Conservation (phyloP, 352 stramenopile species). For the Phytophthora citrophthora region DNA sequence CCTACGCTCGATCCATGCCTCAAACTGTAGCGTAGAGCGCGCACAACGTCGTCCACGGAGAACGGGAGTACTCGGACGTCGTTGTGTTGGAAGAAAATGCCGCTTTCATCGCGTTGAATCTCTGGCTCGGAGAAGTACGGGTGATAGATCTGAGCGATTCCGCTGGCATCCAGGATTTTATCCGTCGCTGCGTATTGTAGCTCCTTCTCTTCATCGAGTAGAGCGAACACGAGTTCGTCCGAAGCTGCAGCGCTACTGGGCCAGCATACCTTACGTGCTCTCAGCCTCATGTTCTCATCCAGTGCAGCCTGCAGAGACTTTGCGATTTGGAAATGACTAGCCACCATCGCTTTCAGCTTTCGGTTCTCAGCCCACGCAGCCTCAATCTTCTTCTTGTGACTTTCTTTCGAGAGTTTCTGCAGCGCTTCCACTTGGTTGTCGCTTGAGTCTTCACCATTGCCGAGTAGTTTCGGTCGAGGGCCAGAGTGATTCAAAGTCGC, state of each 20-base stretch:
- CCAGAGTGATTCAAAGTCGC: slow-evolving; percentile 10
- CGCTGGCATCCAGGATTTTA: slow-evolving; percentile 29
- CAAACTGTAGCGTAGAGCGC: slow-evolving; percentile 21
- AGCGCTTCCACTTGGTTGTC: slow-evolving; percentile 10
- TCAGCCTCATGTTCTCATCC: slow-evolving; percentile 26
- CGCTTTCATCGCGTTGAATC: slow-evolving; percentile 8
- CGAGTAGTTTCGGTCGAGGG: not conserved
- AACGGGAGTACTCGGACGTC: slow-evolving; percentile 33
- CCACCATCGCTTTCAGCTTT: slow-evolving; percentile 20
- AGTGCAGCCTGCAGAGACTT: slow-evolving; percentile 23
- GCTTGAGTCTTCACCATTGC: not conserved
- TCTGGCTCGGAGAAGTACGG: slow-evolving; percentile 23
- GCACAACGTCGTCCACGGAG: slow-evolving; percentile 16
- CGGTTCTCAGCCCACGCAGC: slow-evolving; percentile 30
- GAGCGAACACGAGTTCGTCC: slow-evolving; percentile 36
- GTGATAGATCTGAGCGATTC: slow-evolving; percentile 26
- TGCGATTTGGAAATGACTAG: slow-evolving; percentile 22
- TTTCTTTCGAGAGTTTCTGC: slow-evolving; percentile 12
- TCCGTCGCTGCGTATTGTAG: slow-evolving; percentile 29
- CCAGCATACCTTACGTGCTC: slow-evolving; percentile 32
- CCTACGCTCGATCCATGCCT: slow-evolving; percentile 21
- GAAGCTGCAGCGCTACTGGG: slow-evolving; percentile 19
- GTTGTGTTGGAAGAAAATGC: slow-evolving; percentile 27
- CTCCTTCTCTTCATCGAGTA: slow-evolving; percentile 38
- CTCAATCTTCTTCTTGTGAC: slow-evolving; percentile 7